Evolutionary conservation across 106 monocot species (phyloP).

Genomic region (Dioscorea alata): DNA sequence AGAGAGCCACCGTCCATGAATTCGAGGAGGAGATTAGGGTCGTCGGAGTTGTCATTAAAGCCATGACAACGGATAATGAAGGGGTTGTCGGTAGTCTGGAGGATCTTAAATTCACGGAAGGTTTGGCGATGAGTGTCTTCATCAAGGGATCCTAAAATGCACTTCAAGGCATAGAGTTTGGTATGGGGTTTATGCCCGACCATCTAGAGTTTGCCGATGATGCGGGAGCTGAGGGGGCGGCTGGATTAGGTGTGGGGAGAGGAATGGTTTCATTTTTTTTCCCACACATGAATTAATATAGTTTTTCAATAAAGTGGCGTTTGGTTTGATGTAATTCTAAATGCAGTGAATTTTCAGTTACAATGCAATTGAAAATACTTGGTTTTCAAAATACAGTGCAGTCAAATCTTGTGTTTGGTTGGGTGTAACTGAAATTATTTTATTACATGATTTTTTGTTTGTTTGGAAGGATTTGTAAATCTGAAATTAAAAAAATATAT

Average conservation of each 20-base stretch:
- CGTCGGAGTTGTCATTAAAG: constrained; percentile 65
- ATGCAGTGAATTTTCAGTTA: no score
- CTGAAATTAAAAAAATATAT: no score
- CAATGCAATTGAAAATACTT: no score
- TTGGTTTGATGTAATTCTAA: no score
- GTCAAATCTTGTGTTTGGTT: no score
- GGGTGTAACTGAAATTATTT: no score
- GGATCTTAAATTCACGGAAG: constrained; percentile 66
- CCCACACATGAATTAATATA: no score
- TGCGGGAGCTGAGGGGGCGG: constrained; percentile 35
- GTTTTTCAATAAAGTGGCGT: no score
- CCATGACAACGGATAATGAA: constrained; percentile 64
- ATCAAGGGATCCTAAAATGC: constrained; percentile 60
- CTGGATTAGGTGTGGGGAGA: constrained; percentile 21
- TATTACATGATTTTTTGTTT: no score
- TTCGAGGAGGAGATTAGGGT: constrained; percentile 70
- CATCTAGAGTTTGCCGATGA: constrained; percentile 63
- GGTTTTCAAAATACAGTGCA: no score
- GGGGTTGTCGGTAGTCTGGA: constrained; percentile 59
- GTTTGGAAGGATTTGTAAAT: no score
- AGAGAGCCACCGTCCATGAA: constrained; percentile 68
- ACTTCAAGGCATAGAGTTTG: constrained; percentile 51
- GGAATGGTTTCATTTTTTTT: no score
- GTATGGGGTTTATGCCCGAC: constrained; percentile 44
- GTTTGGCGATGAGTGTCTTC: constrained; percentile 53